phyloP scores from a whole-genome alignment of 768 basidiomycete species.

The Ramaria sp. region DNA sequence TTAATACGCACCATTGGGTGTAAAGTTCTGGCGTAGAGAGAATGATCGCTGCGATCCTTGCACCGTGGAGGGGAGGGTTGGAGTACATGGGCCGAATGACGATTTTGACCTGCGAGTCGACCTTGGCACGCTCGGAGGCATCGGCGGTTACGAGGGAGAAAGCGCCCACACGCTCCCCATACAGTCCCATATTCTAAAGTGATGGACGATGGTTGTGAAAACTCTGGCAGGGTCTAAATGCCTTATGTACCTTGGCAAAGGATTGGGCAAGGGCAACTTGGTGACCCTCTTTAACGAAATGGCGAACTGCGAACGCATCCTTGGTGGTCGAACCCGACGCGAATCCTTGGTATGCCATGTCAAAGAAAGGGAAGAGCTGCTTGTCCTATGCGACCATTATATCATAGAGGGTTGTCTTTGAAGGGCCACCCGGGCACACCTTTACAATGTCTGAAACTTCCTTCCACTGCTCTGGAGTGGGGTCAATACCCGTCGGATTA shows the following conservation, averaged over 20 bases:
- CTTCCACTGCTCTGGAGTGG: slow-evolving; percentile 86
- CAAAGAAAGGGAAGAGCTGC: slow-evolving; percentile 95
- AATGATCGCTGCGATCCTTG: slow-evolving; percentile 78
- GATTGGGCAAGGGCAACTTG: slow-evolving; percentile 87
- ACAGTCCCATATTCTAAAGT: slow-evolving; percentile 83
- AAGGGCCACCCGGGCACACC: slow-evolving; percentile 12
- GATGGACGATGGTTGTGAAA: too few relatives aligned
- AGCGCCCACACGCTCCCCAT: slow-evolving; percentile 96
- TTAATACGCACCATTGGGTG: slow-evolving; percentile 46
- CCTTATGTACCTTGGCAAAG: slow-evolving; percentile 70
- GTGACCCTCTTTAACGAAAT: slow-evolving; percentile 87
- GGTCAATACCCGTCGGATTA: slow-evolving; percentile 98
- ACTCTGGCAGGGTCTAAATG: too few relatives aligned
- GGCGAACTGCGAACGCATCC: slow-evolving; percentile 91
- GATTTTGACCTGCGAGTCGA: slow-evolving; percentile 93
- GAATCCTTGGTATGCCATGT: slow-evolving; percentile 99
- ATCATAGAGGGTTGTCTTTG: neutral
- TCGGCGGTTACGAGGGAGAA: slow-evolving; percentile 72
- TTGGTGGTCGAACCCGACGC: slow-evolving; percentile 85
- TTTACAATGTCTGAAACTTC: slow-evolving; percentile 80
- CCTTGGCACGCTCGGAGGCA: slow-evolving; percentile 70
- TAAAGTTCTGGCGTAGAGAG: slow-evolving; percentile 66
- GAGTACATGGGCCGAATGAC: slow-evolving; percentile 95
- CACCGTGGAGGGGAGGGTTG: slow-evolving; percentile 89
- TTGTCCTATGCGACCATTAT: slow-evolving; percentile 36